Base-by-base conservation (phyloP, 129 eudicot species). In the Artemisia argyi region DNA sequence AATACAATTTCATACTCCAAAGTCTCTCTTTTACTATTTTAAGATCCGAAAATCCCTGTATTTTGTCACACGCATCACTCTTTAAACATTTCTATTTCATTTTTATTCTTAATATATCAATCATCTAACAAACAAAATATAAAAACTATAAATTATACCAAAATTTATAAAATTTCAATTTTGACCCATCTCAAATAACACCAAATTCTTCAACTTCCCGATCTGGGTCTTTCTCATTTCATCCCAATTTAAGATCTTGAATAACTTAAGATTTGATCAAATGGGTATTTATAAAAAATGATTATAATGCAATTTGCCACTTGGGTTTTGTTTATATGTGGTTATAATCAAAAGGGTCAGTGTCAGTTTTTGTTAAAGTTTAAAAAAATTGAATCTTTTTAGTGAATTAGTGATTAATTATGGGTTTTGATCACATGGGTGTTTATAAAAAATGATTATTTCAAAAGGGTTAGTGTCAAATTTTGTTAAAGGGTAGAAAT, bases 41-140 rank as follows among this genome's bases (percentile, higher is more conserved):
- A 35, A 88, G 89, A 89, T 81, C 91, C 92, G 82, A 73, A 84
- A 74, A 22, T 74, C 30, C 52, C 86, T 60, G 32, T 32, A 2
- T 13, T 60, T 50, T 63, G 16, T 16, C 74, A 17, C 35, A 30
- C 35, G 35, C 35, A 30, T 30, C 2, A 30, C 73, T 32, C 69
- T 39, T 39, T n/a, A 39, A 39, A 39, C 46, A 39, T 39, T 39
- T 39, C 1, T 62, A 61, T 61, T 75, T 57, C 60, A 11, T n/a
- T 18, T 61, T 28, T 17, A 39, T 2, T 71, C 75, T 19, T 11
- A n/a, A 3, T 26, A n/a, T 56, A 35, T 35, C 6, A 59, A 53
- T 74, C 78, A 46, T 56, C 56, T 13, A 13, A 51, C 14, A 13
- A 51, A n/a, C 56, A 26, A 22, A 4, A 26, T 3, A 2, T 24